These are phyloP conservation scores for Salix viminalis DNA, from an alignment of 345 rosid species.

Conservation along the genomic window DNA sequence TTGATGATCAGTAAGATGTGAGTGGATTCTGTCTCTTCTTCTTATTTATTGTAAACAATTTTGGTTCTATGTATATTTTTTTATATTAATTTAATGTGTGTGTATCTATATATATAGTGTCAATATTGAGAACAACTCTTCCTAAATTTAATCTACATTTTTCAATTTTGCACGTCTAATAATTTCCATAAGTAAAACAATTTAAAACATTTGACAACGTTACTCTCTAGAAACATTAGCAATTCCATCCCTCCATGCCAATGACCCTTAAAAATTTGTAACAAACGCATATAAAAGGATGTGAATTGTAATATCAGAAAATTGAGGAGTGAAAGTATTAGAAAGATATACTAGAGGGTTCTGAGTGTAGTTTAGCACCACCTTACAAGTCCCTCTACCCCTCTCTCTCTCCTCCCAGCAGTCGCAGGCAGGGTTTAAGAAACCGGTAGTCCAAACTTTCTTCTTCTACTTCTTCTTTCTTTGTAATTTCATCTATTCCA, in stretches of 20 bases:
- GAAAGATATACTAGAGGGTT: background rate
- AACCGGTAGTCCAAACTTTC: background rate
- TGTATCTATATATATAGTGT: no score
- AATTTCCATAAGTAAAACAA: no score
- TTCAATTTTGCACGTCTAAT: no score
- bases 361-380: background rate
- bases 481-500: background rate
- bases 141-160: background rate
- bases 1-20: no score
- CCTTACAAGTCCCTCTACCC: background rate
- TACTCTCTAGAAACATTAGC: background rate
- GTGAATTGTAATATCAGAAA: background rate
- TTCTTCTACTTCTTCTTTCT: background rate
- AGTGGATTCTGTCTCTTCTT: no score
- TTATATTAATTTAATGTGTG: no score
- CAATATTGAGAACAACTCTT: no score
- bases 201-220: background rate
- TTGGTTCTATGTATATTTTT: no score
- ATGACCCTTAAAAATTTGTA: background rate
- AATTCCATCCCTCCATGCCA: background rate
- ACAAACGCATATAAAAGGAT: background rate
- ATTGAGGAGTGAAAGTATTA: background rate
- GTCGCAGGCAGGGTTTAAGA: background rate
- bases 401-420: background rate
- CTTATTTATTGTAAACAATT: no score